Base-by-base conservation (phyloP, 192 early-diverging fungal species). In the Cetraspora pellucida region DNA sequence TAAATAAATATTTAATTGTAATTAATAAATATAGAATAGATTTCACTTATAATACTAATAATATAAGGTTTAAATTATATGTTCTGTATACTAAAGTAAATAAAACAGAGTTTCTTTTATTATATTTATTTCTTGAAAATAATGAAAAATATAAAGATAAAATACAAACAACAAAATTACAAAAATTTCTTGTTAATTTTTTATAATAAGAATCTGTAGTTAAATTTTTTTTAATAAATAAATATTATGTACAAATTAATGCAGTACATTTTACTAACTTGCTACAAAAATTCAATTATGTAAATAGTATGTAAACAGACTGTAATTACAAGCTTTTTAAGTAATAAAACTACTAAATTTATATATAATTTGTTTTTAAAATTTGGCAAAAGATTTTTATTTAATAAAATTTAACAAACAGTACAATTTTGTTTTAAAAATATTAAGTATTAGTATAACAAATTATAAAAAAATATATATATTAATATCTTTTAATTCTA, bases 161-260 rank as follows among this genome's bases (percentile, higher is more conserved):
- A 37, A 5, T 37, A 5, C 31, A 37, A 37, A 37, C 5, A 37
- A 27, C 27, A 3, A 52, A 49, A 52, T 71, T 71, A 27, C 16
- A 17, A 52, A 10, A 71, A 49, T n/a, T n/a, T n/a, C n/a, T n/a
- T n/a, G n/a, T n/a, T n/a, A n/a, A n/a, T n/a, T n/a, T n/a, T n/a
- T n/a, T n/a, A n/a, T n/a, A n/a, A n/a, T 10, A 54, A 28, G 49
- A 23, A 16, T 54, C 50, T 37, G 13, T 23, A 55, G 16, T 2
- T 3, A 54, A 52, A 30, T 72, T 72, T 46, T 72, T 72, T 5
- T 52, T 72, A 31, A 72, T 23, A 37, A 46, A 71, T 16, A 71
- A 71, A 30, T 9, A 71, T 52, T 72, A 27, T 37, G 23, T n/a
- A 2, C 69, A 72, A n/a, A 72, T 72, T 31, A 72, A 72, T 72